Evolutionary conservation across 306 rosid species (phyloP), one percentile per base, ranked within the genome.

Genomic region (Chamaecrista fasciculata): DNA sequence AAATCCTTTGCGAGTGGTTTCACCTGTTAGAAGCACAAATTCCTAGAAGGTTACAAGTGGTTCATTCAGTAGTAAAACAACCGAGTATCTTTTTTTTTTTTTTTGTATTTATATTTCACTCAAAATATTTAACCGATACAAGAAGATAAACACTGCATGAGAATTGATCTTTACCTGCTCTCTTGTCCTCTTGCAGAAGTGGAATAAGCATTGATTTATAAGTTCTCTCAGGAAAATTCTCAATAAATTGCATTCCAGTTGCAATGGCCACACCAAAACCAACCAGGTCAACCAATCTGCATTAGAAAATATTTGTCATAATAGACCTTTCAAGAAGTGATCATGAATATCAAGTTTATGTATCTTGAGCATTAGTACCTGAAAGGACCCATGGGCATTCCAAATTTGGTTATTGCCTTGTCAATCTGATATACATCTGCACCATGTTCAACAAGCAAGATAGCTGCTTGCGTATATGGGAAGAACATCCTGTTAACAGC

Each of bases 361-460:
- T 59, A 33, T 68, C 37, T 25, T 25, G 26, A 31, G 58, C 66
- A 76, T 20, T 62, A 74, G 19, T 75, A 94, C 99, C 99, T 94
- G 84, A 94, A 94, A 58, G 97, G 97, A 60, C 99, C 99, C 95
- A 94, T 94, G 15, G 99, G 97, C 99, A 94, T 61, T 69, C 85
- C 85, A 34, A 81, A 81, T 63, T 77, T 89, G 71, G 88, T 83
- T 66, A 91, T 69, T 65, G 71, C 92, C 71, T 52, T 79, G 77
- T 91, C 97, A 43, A 94, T 87, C 73, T 82, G 96, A 85, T 91
- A 91, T 60, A 86, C 81, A 77, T 94, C 95, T 48, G 86, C 70
- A 57, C 99, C 99, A 53, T 16, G 95, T 73, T 94, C 99, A 53
- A 87, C 83, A 42, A 94, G 99, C 79, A 94, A 78, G 61, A 88